A percentile compares a stretch with the other conserved stretches of the same genome.
Conservation (phyloP, 2,329 filamentous ascomycete species). For the Xenoacremonium recifei region DNA sequence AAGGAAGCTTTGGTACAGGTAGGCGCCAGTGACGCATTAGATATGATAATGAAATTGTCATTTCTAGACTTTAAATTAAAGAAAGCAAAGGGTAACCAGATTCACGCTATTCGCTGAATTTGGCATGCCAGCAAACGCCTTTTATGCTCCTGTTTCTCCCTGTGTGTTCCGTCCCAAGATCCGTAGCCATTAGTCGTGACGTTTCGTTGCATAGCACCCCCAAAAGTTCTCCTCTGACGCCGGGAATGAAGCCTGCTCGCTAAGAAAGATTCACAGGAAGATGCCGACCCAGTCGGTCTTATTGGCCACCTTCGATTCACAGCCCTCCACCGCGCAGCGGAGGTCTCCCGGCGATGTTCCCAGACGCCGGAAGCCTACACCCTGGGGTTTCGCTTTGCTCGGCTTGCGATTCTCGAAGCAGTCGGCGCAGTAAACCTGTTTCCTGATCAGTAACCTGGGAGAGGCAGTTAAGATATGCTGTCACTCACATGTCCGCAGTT, state of each 20-base stretch:
- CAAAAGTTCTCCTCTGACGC: no score
- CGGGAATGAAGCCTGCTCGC: slow-evolving; percentile 25
- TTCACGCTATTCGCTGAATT: no score
- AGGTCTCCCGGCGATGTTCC: slow-evolving; percentile 34
- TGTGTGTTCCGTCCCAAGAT: no score
- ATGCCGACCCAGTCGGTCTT: slow-evolving; percentile 63
- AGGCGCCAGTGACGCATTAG: no score
- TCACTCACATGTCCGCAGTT: slow-evolving; percentile 83
- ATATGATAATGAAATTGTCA: no score
- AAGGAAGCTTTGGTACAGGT: no score
- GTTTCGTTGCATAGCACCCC: slow-evolving; percentile 6
- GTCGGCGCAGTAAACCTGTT: slow-evolving; percentile 60
- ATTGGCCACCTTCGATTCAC: slow-evolving; percentile 48
- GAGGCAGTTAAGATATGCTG: not conserved
- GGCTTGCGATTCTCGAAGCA: slow-evolving; percentile 58
- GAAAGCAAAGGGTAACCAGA: no score
- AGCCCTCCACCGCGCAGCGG: slow-evolving; percentile 57
- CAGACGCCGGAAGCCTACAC: slow-evolving; percentile 38
- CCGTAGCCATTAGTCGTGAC: slow-evolving; percentile 19
- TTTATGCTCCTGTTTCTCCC: no score
- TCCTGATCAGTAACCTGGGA: slow-evolving; percentile 4
- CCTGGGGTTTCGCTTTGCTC: slow-evolving; percentile 30
- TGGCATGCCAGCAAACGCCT: no score
- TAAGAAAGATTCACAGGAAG: slow-evolving; percentile 53
- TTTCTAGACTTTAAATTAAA: no score